Evolutionary conservation across 495 filamentous ascomycete species (phyloP).

Genomic region (Usnea hakonensis): DNA sequence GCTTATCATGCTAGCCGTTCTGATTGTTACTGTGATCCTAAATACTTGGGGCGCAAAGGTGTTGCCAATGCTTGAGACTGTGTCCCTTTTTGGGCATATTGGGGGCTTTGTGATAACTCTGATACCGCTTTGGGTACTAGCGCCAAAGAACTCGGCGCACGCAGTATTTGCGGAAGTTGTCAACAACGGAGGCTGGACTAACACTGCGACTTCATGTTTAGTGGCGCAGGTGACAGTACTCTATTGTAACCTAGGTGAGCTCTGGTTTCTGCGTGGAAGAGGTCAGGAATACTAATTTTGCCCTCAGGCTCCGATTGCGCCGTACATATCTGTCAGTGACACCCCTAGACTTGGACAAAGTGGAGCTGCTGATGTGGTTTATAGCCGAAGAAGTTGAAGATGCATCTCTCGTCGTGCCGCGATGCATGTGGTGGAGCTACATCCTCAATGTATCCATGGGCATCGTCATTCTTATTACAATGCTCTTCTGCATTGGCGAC

Average conservation of each 20-base stretch:
- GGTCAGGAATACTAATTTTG: neutral
- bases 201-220: constrained; percentile 17
- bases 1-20: constrained; percentile 32
- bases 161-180: constrained; percentile 26
- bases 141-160: constrained; percentile 24
- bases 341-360: neutral
- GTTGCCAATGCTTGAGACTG: constrained; percentile 22
- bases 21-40: constrained; percentile 27
- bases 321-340: constrained; percentile 23
- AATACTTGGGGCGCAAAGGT: constrained; percentile 21
- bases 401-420: constrained; percentile 35
- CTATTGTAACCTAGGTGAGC: constrained; percentile 11
- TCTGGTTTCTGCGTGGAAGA: constrained; percentile 14
- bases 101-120: constrained; percentile 14
- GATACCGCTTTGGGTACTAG: constrained; percentile 24
- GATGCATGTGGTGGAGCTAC: constrained; percentile 37
- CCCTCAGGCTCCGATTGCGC: constrained; percentile 15
- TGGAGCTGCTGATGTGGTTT: neutral
- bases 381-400: constrained; percentile 40
- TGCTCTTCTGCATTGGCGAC: constrained; percentile 39
- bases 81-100: constrained; percentile 26
- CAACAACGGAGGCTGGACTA: constrained; percentile 26
- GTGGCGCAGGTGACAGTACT: constrained; percentile 19
- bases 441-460: constrained; percentile 40
- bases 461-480: constrained; percentile 35